Percentiles rank a stretch among this genome's conserved stretches.
These are phyloP conservation scores for Aureobasidium sp. DNA, from an alignment of 2,329 filamentous ascomycete species.

Conservation along the genomic window DNA sequence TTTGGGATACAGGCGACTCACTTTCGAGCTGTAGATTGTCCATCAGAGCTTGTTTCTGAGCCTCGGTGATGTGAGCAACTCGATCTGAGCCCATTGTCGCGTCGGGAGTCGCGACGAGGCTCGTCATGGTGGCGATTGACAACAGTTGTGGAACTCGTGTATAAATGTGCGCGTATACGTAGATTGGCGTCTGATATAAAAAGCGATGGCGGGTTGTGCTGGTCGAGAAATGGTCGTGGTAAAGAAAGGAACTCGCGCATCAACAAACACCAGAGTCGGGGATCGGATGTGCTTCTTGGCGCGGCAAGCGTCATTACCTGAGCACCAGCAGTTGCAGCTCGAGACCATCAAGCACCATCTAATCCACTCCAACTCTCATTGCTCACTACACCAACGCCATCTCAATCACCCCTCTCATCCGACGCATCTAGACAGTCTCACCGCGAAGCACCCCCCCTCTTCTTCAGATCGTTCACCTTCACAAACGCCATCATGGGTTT, in stretches of 20 bases:
- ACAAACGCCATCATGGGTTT: constrained; percentile 73
- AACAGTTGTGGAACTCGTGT: constrained; percentile 6
- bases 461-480: neutral
- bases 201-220: neutral
- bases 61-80: constrained; percentile 27
- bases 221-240: neutral
- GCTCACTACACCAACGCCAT: neutral
- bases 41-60: constrained; percentile 78
- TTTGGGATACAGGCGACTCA: constrained; percentile 37
- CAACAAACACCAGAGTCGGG: constrained; percentile 5
- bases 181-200: neutral
- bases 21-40: constrained; percentile 86
- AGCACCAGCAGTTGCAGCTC: neutral
- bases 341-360: neutral
- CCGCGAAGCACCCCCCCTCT: neutral
- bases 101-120: constrained; percentile 18
- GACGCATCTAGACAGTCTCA: neutral
- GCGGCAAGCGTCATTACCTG: neutral
- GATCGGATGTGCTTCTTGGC: neutral
- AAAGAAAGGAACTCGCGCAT: neutral
- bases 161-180: constrained; percentile 9
- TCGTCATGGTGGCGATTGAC: neutral
- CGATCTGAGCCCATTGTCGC: constrained; percentile 14
- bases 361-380: neutral
- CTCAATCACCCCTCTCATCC: neutral